These are phyloP conservation scores for Suhomyces faveliae DNA, from an alignment of 805 yeast genomes.

Conservation along the genomic window DNA sequence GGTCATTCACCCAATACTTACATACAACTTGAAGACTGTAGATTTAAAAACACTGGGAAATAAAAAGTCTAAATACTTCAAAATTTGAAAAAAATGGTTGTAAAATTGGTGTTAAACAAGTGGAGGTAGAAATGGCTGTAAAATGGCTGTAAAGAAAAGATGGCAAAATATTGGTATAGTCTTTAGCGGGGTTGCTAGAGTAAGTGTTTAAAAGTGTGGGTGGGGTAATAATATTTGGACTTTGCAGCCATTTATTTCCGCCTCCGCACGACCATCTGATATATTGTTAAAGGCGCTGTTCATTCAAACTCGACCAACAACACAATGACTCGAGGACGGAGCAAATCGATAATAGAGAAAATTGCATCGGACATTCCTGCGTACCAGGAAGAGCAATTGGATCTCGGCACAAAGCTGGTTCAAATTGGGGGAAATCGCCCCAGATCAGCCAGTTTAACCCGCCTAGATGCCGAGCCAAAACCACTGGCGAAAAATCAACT, in stretches of 20 bases:
- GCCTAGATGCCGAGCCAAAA: neutral
- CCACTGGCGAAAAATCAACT: neutral
- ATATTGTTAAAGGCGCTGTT: neutral
- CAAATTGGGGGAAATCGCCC: neutral
- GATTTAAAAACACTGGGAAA: no score
- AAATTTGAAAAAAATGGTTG: no score
- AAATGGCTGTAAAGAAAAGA: no score
- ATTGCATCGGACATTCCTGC: conserved; percentile 56
- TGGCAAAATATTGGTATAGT: no score
- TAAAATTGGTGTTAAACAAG: no score
- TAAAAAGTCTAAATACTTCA: no score
- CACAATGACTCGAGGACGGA: conserved; percentile 46
- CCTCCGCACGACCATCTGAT: neutral
- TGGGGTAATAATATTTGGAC: no score
- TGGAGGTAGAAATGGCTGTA: no score
- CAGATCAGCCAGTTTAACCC: conserved; percentile 1
- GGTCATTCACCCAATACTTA: no score
- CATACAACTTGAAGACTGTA: no score
- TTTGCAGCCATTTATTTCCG: neutral
- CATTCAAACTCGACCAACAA: neutral
- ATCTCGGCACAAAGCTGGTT: conserved; percentile 9
- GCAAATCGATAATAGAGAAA: conserved; percentile 60
- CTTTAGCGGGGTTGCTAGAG: no score
- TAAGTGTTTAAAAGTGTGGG: no score
- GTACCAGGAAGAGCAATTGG: conserved; percentile 9